Conservation (phyloP, 2,329 filamentous ascomycete species). For the Setomelanomma holmii region DNA sequence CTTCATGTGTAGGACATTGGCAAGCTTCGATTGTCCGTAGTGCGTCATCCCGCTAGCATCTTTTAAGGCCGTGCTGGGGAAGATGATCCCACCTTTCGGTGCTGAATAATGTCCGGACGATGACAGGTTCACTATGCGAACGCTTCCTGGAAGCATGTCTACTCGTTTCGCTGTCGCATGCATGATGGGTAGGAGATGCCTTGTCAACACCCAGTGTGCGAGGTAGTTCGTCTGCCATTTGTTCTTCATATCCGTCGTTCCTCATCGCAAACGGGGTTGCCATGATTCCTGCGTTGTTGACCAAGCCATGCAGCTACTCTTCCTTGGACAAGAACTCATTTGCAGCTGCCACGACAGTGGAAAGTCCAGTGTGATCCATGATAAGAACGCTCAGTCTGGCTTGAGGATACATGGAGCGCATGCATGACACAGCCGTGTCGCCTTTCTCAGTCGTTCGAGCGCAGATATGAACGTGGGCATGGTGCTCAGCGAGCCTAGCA, state of each 20-base stretch:
- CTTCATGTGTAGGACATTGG: conserved; percentile 25
- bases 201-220: conserved; percentile 53
- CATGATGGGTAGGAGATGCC: conserved; percentile 46
- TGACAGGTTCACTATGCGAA: conserved; percentile 28
- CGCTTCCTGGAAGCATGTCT: conserved; percentile 35
- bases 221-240: conserved; percentile 57
- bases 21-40: conserved; percentile 34
- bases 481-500: conserved; percentile 20
- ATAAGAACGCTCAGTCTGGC: conserved; percentile 35
- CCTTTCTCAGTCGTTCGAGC: conserved; percentile 53
- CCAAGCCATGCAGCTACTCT: conserved; percentile 48
- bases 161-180: conserved; percentile 25
- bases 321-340: conserved; percentile 28
- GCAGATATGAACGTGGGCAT: conserved; percentile 32
- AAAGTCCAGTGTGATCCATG: conserved; percentile 46
- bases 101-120: conserved; percentile 19
- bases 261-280: conserved; percentile 42
- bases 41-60: conserved; percentile 10
- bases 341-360: conserved; percentile 43
- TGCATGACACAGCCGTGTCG: conserved; percentile 39
- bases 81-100: conserved; percentile 22
- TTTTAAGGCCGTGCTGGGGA: conserved; percentile 12
- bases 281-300: conserved; percentile 50
- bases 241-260: conserved; percentile 53
- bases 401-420: conserved; percentile 38